Conservation (phyloP, 768 basidiomycete species). For the Lactarius evosmus region DNA sequence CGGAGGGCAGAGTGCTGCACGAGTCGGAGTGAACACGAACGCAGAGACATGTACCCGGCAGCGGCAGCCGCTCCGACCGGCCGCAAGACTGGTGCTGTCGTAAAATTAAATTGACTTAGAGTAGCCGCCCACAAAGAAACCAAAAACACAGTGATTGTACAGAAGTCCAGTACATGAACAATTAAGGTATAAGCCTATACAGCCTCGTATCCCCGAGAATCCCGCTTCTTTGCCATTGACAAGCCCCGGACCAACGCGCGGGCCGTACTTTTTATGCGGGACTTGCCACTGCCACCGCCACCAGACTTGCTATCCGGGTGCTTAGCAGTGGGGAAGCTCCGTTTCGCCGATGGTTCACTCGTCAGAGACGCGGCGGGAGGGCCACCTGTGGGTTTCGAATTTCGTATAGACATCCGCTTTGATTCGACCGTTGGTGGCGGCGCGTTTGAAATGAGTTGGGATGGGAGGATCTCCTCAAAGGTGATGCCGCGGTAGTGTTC, state of each 20-base stretch:
- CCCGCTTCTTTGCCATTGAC: slow-evolving; percentile 1
- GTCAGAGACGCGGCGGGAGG: not conserved
- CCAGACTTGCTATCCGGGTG: not conserved
- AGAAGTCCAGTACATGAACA: not conserved
- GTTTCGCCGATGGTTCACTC: not conserved
- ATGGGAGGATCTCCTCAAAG: slow-evolving; percentile 14
- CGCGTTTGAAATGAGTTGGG: slow-evolving; percentile 14
- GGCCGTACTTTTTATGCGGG: not conserved
- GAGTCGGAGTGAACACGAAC: slow-evolving; percentile 1
- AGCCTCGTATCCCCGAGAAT: not conserved
- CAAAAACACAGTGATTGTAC: not conserved
- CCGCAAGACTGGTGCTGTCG: too few species aligned
- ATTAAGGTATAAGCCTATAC: not conserved
- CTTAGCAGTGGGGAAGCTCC: not conserved
- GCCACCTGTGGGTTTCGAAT: not conserved
- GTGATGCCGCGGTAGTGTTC: slow-evolving; percentile 20
- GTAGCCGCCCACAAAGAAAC: too few species aligned
- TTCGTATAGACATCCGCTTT: not conserved
- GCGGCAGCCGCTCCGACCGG: not conserved
- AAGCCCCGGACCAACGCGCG: slow-evolving; percentile 4
- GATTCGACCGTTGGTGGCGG: slow-evolving; percentile 4
- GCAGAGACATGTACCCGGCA: slow-evolving; percentile 4
- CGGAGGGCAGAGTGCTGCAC: not conserved
- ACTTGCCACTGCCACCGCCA: slow-evolving; percentile 2
- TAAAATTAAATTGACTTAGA: too few species aligned